phyloP scores from a whole-genome alignment of 352 stramenopile species.

The Thraustochytrium striatum region DNA sequence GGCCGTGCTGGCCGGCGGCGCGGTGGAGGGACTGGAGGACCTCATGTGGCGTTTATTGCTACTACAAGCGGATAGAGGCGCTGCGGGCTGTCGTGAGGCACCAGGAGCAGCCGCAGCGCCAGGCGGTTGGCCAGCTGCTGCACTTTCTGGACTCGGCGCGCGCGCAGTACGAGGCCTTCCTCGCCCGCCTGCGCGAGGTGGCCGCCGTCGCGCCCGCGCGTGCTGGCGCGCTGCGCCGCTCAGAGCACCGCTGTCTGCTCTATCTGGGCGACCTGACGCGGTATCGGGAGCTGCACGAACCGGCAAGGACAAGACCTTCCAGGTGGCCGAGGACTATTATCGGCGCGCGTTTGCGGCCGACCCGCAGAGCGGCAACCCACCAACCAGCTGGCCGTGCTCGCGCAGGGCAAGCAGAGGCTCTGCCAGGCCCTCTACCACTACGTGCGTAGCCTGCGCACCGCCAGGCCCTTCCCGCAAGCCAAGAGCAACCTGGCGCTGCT shows the following conservation, averaged over 20 bases:
- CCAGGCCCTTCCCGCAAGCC: neutral
- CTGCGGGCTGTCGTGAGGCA: conserved; percentile 12
- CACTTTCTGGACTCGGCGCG: conserved; percentile 25
- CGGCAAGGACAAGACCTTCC: conserved; percentile 12
- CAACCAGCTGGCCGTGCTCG: conserved; percentile 38
- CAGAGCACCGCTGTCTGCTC: conserved; percentile 23
- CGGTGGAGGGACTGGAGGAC: conserved; percentile 3
- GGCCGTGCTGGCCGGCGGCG: no score
- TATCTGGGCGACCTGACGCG: conserved; percentile 14
- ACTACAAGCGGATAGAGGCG: conserved; percentile 41
- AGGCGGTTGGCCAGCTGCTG: neutral
- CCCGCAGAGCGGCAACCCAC: conserved; percentile 5
- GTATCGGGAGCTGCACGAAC: conserved; percentile 35
- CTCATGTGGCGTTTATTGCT: conserved; percentile 38
- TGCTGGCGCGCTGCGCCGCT: neutral
- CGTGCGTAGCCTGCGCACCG: neutral
- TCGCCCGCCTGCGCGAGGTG: neutral
- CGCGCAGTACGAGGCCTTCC: conserved; percentile 9
- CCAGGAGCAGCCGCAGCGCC: neutral
- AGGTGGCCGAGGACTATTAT: conserved; percentile 9
- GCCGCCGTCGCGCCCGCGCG: neutral
- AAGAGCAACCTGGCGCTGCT: conserved; percentile 4
- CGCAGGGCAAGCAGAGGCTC: neutral
- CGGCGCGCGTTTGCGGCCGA: neutral
- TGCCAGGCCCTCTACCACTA: conserved; percentile 10